Percentiles rank a stretch among this genome's conserved stretches.
Conservation (phyloP, 768 basidiomycete genomes). For the Phylloporus scabripes region DNA sequence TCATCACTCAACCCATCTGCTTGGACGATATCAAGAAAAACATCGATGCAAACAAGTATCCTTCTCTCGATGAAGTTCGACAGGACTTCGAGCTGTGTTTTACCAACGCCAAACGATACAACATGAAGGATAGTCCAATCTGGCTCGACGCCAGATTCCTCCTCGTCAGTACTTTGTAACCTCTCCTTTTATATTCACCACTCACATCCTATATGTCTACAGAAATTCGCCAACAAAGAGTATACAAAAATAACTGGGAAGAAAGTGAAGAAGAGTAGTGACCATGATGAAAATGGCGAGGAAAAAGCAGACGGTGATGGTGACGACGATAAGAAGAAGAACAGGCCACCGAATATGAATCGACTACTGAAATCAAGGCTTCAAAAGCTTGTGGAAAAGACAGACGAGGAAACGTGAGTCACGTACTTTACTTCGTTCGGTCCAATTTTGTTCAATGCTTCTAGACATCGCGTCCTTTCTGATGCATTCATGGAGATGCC, state of each 20-base stretch:
- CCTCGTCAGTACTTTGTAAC: conserved; percentile 46
- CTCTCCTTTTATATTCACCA: neutral
- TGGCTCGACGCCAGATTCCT: conserved; percentile 79
- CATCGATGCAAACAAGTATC: conserved; percentile 55
- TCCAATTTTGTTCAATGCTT: neutral
- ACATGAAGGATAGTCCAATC: conserved; percentile 72
- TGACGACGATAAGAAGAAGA: conserved; percentile 41
- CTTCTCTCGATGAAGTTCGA: conserved; percentile 59
- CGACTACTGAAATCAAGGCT: conserved; percentile 63
- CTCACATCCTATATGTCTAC: conserved; percentile 2
- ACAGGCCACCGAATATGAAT: conserved; percentile 58
- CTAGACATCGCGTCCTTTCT: conserved; percentile 62
- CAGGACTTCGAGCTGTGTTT: conserved; percentile 75
- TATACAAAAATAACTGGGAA: conserved; percentile 43
- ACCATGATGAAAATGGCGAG: conserved; percentile 37
- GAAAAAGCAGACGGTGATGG: conserved; percentile 39
- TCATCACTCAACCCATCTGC: conserved; percentile 79
- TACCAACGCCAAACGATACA: conserved; percentile 77
- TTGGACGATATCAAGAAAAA: conserved; percentile 85
- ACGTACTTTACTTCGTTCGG: neutral
- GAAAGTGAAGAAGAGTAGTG: conserved; percentile 34
- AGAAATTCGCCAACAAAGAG: conserved; percentile 48
- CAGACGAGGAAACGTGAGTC: conserved; percentile 58
- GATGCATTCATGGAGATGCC: conserved; percentile 83
- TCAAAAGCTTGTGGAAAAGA: conserved; percentile 68